Evolutionary conservation across 495 filamentous ascomycete species (phyloP).

Genomic region (Cercophora sp.): DNA sequence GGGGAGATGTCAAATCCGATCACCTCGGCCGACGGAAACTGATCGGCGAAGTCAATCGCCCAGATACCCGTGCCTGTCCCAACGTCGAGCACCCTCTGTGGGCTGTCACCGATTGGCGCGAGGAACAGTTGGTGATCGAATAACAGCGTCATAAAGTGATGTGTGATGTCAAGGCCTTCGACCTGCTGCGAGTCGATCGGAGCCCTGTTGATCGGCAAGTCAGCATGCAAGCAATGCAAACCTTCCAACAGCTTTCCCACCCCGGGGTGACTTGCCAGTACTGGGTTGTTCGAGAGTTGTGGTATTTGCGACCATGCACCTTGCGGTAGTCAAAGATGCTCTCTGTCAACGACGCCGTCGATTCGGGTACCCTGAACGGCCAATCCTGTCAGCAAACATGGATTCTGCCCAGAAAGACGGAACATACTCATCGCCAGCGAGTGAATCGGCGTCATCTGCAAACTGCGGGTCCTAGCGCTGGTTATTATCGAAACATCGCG

Average conservation of each 20-base stretch:
- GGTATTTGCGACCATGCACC: slow-evolving; percentile 38
- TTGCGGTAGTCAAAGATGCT: slow-evolving; percentile 42
- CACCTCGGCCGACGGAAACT: slow-evolving; percentile 46
- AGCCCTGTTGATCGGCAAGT: too few relatives aligned
- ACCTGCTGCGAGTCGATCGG: slow-evolving; percentile 39
- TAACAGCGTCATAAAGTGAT: slow-evolving; percentile 36
- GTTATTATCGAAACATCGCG: too few relatives aligned
- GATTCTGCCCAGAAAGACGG: too few relatives aligned
- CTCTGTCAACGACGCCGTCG: slow-evolving; percentile 41
- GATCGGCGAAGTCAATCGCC: slow-evolving; percentile 55
- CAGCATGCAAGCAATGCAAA: too few relatives aligned
- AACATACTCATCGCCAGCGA: slow-evolving; percentile 30
- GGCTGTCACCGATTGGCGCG: slow-evolving; percentile 47
- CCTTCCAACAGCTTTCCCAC: not conserved
- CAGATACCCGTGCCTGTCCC: too few relatives aligned
- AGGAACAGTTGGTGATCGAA: slow-evolving; percentile 54
- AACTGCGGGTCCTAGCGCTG: slow-evolving; percentile 4
- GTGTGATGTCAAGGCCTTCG: slow-evolving; percentile 39
- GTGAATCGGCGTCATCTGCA: slow-evolving; percentile 34
- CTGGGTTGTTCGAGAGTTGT: slow-evolving; percentile 25
- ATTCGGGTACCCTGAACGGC: slow-evolving; percentile 9
- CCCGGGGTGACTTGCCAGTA: slow-evolving; percentile 25
- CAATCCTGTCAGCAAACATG: too few relatives aligned
- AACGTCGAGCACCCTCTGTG: not conserved
- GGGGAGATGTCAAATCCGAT: slow-evolving; percentile 54